A percentile compares a stretch with the other conserved stretches of the same genome.
Conservation (phyloP, 2,329 filamentous ascomycete genomes). For the Teratosphaeriaceae sp. region DNA sequence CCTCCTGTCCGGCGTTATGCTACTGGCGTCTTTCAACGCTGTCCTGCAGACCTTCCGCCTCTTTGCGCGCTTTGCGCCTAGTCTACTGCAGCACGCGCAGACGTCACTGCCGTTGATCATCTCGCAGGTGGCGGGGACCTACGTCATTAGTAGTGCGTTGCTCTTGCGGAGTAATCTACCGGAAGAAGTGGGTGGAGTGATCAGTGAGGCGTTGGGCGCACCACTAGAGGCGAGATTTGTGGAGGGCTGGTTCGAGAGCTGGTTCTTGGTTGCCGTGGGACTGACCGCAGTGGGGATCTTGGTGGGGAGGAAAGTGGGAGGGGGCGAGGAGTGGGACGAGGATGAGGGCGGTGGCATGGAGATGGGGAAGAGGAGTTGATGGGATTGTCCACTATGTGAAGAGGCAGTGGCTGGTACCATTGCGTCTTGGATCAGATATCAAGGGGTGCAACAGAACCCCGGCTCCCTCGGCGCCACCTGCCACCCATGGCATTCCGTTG, state of each 20-base stretch:
- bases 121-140: constrained; percentile 74
- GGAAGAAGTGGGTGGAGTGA: constrained; percentile 66
- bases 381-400: too few relatives aligned
- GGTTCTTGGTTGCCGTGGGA: constrained; percentile 66
- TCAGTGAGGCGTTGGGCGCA: constrained; percentile 69
- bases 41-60: constrained; percentile 81
- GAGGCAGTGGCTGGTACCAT: neutral
- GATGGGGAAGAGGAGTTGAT: constrained; percentile 4
- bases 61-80: constrained; percentile 67
- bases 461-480: too few relatives aligned
- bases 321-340: constrained; percentile 39
- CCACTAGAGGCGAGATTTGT: constrained; percentile 67
- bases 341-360: constrained; percentile 4
- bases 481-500: too few relatives aligned
- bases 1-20: constrained; percentile 72
- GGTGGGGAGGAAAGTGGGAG: constrained; percentile 57
- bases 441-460: too few relatives aligned
- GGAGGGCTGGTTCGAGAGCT: constrained; percentile 80
- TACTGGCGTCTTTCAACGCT: constrained; percentile 72
- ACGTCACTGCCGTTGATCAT: constrained; percentile 74
- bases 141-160: constrained; percentile 74
- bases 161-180: constrained; percentile 74
- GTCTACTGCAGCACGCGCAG: constrained; percentile 65
- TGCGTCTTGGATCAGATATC: too few relatives aligned
- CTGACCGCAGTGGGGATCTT: constrained; percentile 66